These are phyloP conservation scores for Hemisphaericaspora xylofermentans DNA, from an alignment of 1,139 yeast genomes.

Conservation along the genomic window DNA sequence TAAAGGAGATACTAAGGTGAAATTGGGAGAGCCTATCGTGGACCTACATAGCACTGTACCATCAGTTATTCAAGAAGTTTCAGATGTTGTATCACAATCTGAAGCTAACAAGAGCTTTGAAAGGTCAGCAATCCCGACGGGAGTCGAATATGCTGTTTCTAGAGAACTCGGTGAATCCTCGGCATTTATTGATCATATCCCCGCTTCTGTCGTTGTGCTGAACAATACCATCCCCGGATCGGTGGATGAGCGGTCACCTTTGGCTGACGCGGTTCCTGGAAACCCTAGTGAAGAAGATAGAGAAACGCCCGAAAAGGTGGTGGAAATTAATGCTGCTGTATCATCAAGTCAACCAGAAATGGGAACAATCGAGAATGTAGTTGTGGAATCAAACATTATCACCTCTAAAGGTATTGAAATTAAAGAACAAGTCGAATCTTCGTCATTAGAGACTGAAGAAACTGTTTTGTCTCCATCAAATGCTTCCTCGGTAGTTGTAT, in stretches of 20 bases:
- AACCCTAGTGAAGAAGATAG: neutral
- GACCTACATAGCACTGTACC: too few relatives aligned
- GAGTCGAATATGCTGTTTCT: too few relatives aligned
- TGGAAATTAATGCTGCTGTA: neutral
- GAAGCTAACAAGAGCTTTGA: too few relatives aligned
- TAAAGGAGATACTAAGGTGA: too few relatives aligned
- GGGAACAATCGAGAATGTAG: neutral
- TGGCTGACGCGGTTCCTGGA: conserved; percentile 1
- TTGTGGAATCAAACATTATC: neutral
- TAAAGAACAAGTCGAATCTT: neutral
- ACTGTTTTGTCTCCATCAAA: neutral
- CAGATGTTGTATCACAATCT: too few relatives aligned
- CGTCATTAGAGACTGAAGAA: conserved; percentile 1
- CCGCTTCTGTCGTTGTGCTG: neutral
- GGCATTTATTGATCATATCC: too few relatives aligned
- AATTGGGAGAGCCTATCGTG: too few relatives aligned
- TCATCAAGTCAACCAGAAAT: neutral
- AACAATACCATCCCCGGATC: neutral
- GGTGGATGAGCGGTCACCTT: conserved; percentile 1
- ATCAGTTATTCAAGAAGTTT: too few relatives aligned
- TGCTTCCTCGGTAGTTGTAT: neutral
- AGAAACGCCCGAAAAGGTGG: neutral
- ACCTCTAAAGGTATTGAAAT: neutral
- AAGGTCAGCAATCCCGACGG: too few relatives aligned
- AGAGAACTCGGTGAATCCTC: too few relatives aligned